Conservation (phyloP, 192 early-diverging fungal genomes). For the Physocladia obscura region DNA sequence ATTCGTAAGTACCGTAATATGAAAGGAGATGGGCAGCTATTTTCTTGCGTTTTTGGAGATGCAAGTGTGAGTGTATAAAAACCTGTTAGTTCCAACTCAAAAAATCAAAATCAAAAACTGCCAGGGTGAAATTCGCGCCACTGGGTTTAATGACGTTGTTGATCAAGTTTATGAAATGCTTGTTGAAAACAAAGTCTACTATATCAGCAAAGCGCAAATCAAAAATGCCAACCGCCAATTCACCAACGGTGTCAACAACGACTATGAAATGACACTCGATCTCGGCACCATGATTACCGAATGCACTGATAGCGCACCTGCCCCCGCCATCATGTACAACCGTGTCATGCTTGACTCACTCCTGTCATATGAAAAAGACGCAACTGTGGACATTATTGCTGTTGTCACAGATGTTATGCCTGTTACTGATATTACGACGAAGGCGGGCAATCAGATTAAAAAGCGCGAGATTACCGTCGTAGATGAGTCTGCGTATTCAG, state of each 20-base stretch:
- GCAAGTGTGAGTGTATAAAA: conserved; percentile 72
- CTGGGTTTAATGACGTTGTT: conserved; percentile 88
- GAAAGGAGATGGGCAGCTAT: conserved; percentile 78
- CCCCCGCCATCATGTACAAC: conserved; percentile 63
- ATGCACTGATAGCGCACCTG: conserved; percentile 51
- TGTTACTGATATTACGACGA: conserved; percentile 56
- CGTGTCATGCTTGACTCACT: conserved; percentile 72
- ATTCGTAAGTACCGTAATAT: conserved; percentile 80
- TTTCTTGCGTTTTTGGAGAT: conserved; percentile 85
- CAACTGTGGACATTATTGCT: conserved; percentile 75
- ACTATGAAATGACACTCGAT: conserved; percentile 90
- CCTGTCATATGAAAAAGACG: conserved; percentile 67
- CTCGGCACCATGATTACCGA: conserved; percentile 61
- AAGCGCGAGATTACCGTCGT: conserved; percentile 85
- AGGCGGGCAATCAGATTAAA: conserved; percentile 63
- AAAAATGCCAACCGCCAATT: conserved; percentile 79
- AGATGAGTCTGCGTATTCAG: conserved; percentile 69
- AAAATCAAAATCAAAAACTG: too few species aligned
- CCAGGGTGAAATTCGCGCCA: conserved; percentile 93
- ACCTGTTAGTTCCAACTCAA: neutral
- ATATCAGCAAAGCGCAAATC: conserved; percentile 75
- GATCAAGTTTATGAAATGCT: conserved; percentile 75
- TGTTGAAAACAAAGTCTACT: conserved; percentile 75
- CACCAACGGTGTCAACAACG: conserved; percentile 72
- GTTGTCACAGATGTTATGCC: conserved; percentile 69